These are phyloP conservation scores for Tillandsia fasciculata DNA, from an alignment of 176 grass and related monocot genomes.

Conservation along the genomic window DNA sequence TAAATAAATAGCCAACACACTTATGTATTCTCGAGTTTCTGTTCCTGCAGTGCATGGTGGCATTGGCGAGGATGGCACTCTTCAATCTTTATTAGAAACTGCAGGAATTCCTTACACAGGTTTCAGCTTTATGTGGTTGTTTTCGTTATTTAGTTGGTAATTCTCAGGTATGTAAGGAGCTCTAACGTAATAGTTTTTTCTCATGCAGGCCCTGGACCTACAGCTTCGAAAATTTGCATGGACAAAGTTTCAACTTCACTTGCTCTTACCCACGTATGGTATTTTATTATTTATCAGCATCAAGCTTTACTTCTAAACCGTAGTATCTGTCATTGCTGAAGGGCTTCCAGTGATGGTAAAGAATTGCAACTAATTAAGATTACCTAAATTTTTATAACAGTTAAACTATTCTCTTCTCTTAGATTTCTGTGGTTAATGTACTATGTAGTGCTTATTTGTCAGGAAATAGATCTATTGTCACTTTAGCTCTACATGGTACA, in stretches of 20 bases:
- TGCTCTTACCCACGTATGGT: slow-evolving; percentile 62
- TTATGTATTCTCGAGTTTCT: background rate
- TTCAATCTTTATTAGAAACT: slow-evolving; percentile 76
- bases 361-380: background rate
- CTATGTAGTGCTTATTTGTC: background rate
- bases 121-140: slow-evolving; percentile 14
- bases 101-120: slow-evolving; percentile 86
- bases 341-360: background rate
- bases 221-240: slow-evolving; percentile 83
- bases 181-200: slow-evolving; percentile 6
- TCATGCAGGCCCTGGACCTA: slow-evolving; percentile 64
- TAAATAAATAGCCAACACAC: too few relatives aligned
- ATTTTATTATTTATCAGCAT: slow-evolving; percentile 17
- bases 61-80: slow-evolving; percentile 93
- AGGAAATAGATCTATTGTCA: background rate
- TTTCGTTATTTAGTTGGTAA: slow-evolving; percentile 8
- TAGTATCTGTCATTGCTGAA: background rate
- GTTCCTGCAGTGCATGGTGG: slow-evolving; percentile 82
- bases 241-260: slow-evolving; percentile 83
- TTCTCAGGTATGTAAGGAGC: slow-evolving; percentile 8
- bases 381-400: background rate
- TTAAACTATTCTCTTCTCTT: background rate
- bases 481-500: background rate
- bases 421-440: background rate
- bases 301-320: slow-evolving; percentile 6